Conservation (phyloP, 1,284 basidiomycete genomes). For the Filobasidium uniguttulatum region DNA sequence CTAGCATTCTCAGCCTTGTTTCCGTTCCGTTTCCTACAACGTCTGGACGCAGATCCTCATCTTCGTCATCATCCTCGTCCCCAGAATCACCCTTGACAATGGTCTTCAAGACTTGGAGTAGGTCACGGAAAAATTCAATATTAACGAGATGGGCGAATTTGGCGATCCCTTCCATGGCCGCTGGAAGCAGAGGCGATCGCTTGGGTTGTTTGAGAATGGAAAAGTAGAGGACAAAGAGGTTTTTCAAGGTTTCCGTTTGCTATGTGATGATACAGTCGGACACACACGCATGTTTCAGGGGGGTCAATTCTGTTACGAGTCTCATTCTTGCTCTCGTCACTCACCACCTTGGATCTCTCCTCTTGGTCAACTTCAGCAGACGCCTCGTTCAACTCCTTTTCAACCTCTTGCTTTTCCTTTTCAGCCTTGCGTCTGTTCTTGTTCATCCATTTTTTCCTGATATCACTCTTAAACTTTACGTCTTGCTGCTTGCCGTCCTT, state of each 20-base stretch:
- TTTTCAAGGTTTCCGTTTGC: conserved; percentile 97
- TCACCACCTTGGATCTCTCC: conserved; percentile 66
- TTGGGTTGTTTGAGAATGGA: conserved; percentile 78
- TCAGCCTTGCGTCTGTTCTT: conserved; percentile 69
- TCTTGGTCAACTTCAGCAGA: conserved; percentile 89
- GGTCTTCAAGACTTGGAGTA: conserved; percentile 71
- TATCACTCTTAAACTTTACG: conserved; percentile 52
- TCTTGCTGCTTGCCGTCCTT: conserved; percentile 34
- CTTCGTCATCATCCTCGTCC: conserved; percentile 41
- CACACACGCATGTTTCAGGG: neutral
- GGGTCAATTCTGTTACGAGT: neutral
- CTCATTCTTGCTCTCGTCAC: conserved; percentile 25
- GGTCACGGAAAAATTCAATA: conserved; percentile 95
- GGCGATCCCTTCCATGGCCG: conserved; percentile 81
- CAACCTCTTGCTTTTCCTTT: conserved; percentile 72
- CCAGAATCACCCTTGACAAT: conserved; percentile 49
- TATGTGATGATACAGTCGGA: conserved; percentile 28
- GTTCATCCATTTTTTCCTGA: conserved; percentile 55
- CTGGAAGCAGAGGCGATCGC: conserved; percentile 69
- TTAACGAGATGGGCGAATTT: conserved; percentile 94
- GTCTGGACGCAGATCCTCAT: conserved; percentile 18
- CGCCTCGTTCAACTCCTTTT: conserved; percentile 81
- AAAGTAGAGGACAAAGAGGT: conserved; percentile 96
- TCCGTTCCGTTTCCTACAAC: conserved; percentile 29
- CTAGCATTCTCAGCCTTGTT: conserved; percentile 58